Evolutionary conservation across 2,329 filamentous ascomycete species (phyloP).

Genomic region (Pseudopyrenochaeta lycopersici): DNA sequence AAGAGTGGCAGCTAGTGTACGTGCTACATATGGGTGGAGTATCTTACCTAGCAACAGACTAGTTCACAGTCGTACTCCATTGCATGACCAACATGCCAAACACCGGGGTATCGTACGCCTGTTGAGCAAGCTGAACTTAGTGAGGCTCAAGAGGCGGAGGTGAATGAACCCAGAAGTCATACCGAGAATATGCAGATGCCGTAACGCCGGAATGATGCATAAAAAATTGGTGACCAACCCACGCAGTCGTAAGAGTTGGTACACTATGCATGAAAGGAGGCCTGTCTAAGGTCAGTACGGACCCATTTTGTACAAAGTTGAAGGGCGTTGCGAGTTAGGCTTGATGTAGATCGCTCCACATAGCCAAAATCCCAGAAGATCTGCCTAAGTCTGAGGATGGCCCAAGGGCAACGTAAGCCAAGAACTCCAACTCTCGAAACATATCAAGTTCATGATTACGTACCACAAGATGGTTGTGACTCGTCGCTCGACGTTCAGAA

Average conservation of each 20-base stretch:
- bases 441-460: conserved; percentile 3
- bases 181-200: conserved; percentile 31
- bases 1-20: conserved; percentile 1
- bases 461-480: conserved; percentile 8
- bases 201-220: conserved; percentile 25
- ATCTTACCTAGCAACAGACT: conserved; percentile 12
- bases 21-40: conserved; percentile 3
- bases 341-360: conserved; percentile 4
- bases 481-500: conserved; percentile 2
- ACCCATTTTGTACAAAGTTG: neutral
- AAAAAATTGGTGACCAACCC: neutral
- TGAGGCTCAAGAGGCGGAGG: conserved; percentile 13
- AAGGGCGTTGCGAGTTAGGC: conserved; percentile 3
- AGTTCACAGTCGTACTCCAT: conserved; percentile 1
- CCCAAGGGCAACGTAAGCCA: conserved; percentile 31
- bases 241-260: neutral
- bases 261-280: neutral
- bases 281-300: conserved; percentile 15
- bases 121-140: conserved; percentile 32
- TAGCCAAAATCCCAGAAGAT: neutral
- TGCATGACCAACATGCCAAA: conserved; percentile 1
- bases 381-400: conserved; percentile 20
- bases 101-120: conserved; percentile 39
- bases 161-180: conserved; percentile 25
- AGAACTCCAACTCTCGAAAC: conserved; percentile 8